Percentiles rank a stretch among this genome's conserved stretches.
Evolutionary conservation across 2,329 filamentous ascomycete species (phyloP).

Genomic region (Colletotrichum tofieldiae): DNA sequence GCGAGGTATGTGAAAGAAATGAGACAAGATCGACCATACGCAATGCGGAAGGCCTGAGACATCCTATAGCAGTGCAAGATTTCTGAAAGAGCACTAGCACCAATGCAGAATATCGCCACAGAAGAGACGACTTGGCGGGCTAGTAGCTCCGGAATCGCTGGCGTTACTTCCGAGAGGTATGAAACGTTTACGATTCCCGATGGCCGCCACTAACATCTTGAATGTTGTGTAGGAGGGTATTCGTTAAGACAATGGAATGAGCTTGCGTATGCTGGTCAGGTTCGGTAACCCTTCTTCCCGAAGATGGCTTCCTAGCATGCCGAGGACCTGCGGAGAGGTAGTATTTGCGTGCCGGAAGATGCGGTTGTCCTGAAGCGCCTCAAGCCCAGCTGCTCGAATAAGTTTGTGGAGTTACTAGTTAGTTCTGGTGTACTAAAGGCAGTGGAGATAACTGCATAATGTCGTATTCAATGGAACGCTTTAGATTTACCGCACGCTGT

Average conservation of each 20-base stretch:
- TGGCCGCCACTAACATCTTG: background rate
- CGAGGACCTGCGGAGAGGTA: background rate
- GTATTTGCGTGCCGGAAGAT: background rate
- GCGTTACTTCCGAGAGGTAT: background rate
- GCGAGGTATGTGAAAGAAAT: conserved; percentile 16
- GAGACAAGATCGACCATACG: conserved; percentile 12
- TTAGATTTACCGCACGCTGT: too few species aligned
- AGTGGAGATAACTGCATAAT: too few species aligned
- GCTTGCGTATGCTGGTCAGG: background rate
- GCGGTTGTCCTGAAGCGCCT: background rate
- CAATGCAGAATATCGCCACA: background rate
- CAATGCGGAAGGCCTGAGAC: conserved; percentile 13
- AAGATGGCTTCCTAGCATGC: background rate
- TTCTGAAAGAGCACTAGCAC: background rate
- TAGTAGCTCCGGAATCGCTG: background rate
- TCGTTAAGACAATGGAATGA: background rate
- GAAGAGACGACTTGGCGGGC: background rate
- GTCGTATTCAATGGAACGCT: too few species aligned
- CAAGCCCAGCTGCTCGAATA: background rate
- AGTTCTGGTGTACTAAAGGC: too few species aligned
- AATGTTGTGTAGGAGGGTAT: background rate
- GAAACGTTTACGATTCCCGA: background rate
- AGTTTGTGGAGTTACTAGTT: too few species aligned
- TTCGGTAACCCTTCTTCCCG: background rate
- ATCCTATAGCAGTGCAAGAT: background rate